These are phyloP conservation scores for Flueggea neowawraea DNA, from an alignment of 441 rosid genomes.

Conservation along the genomic window DNA sequence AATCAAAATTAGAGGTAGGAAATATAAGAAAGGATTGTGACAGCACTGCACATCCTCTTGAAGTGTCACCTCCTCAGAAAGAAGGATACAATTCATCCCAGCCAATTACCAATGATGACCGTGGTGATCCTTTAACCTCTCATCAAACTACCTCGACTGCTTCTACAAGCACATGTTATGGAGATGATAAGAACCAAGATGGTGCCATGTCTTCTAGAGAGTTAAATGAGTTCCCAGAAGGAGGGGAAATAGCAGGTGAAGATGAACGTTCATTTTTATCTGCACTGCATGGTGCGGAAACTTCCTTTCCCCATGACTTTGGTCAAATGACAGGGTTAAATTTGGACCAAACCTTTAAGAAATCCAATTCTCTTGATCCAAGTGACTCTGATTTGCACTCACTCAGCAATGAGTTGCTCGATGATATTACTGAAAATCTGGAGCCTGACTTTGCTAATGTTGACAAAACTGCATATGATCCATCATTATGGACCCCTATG, in stretches of 20 bases:
- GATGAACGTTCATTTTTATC: conserved; percentile 47
- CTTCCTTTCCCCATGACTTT: conserved; percentile 15
- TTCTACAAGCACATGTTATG: conserved; percentile 24
- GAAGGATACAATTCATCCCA: conserved; percentile 16
- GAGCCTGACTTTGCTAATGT: conserved; percentile 30
- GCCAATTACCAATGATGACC: conserved; percentile 20
- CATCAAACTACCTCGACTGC: conserved; percentile 22
- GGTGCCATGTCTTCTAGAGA: conserved; percentile 26
- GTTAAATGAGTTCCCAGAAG: conserved; percentile 26
- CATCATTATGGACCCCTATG: conserved; percentile 76
- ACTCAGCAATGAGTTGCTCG: conserved; percentile 18
- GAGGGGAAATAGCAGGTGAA: conserved; percentile 35
- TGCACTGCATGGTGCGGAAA: conserved; percentile 38
- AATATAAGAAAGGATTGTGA: conserved; percentile 17
- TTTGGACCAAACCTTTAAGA: conserved; percentile 18
- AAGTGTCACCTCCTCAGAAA: conserved; percentile 18
- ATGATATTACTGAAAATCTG: conserved; percentile 29
- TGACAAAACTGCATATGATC: conserved; percentile 45
- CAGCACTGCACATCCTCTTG: conserved; percentile 16
- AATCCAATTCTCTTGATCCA: conserved; percentile 15
- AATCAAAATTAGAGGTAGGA: conserved; percentile 15
- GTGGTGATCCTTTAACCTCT: conserved; percentile 14
- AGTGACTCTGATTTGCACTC: conserved; percentile 12
- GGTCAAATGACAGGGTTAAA: conserved; percentile 16
- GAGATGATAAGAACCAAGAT: conserved; percentile 36